Percentiles rank a stretch among this genome's conserved stretches.
Conservation (phyloP, 768 basidiomycete genomes). For the Xerocomus brunneocitrinus region DNA sequence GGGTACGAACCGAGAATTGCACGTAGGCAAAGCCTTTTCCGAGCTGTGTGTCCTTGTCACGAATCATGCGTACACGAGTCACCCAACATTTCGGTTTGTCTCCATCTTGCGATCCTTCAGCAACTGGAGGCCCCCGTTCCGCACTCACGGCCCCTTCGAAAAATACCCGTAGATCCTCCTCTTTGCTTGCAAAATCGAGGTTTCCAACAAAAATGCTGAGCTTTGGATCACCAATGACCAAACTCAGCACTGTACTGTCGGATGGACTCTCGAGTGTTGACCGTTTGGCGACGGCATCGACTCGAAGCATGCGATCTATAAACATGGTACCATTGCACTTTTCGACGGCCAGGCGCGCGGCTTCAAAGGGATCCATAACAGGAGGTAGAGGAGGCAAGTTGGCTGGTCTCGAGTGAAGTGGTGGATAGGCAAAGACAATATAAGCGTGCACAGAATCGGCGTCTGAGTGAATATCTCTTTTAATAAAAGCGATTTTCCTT, state of each 20-base stretch:
- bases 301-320: constrained; percentile 72
- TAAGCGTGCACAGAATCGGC: constrained; percentile 83
- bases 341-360: constrained; percentile 54
- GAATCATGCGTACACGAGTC: constrained; percentile 77
- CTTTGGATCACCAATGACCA: constrained; percentile 59
- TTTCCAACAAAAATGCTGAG: constrained; percentile 87
- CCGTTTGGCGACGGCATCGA: constrained; percentile 56
- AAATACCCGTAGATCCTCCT: constrained; percentile 83
- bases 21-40: constrained; percentile 97
- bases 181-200: constrained; percentile 86
- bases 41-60: constrained; percentile 87
- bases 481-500: constrained; percentile 92
- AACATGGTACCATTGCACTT: constrained; percentile 68
- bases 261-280: constrained; percentile 19
- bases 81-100: constrained; percentile 59
- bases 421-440: constrained; percentile 79
- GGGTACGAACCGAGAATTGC: constrained; percentile 61
- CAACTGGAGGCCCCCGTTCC: constrained; percentile 60
- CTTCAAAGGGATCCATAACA: constrained; percentile 65
- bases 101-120: constrained; percentile 24
- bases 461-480: constrained; percentile 80
- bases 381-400: constrained; percentile 50
- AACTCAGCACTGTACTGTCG: constrained; percentile 21
- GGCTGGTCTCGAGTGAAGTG: constrained; percentile 37
- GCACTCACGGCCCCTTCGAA: constrained; percentile 73